Conservation (phyloP, 106 monocot species). For the Posidonia australis region DNA sequence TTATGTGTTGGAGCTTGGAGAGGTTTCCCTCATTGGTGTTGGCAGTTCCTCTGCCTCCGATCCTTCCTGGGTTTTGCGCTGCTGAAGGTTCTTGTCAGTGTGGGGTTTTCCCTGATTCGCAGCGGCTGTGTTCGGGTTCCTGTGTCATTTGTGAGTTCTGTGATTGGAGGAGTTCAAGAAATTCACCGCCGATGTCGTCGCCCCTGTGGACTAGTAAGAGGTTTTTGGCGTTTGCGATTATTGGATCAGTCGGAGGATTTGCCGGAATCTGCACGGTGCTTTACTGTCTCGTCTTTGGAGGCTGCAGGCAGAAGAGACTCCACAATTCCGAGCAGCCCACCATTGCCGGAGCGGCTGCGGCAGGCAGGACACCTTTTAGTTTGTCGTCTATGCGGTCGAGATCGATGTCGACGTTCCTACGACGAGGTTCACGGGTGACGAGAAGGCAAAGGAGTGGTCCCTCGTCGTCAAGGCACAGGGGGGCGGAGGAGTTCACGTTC, state of each 20-base stretch:
- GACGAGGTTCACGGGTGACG: conserved; percentile 35
- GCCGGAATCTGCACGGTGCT: conserved; percentile 32
- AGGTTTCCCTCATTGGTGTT: conserved; percentile 6
- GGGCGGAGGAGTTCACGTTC: conserved; percentile 46
- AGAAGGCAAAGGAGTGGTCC: conserved; percentile 60
- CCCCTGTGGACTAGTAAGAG: conserved; percentile 10
- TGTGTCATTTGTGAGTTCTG: conserved; percentile 47
- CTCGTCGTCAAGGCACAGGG: conserved; percentile 39
- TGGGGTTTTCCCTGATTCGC: conserved; percentile 37
- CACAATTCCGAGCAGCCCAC: conserved; percentile 64
- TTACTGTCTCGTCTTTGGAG: conserved; percentile 27
- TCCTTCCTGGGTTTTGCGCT: conserved; percentile 65
- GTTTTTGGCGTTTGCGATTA: conserved; percentile 32
- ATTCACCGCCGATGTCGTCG: conserved; percentile 1
- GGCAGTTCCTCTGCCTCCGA: conserved; percentile 19
- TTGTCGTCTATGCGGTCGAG: conserved; percentile 19
- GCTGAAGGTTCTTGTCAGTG: conserved; percentile 29
- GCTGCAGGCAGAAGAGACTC: conserved; percentile 40
- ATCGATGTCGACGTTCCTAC: conserved; percentile 21
- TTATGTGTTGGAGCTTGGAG: conserved; percentile 58
- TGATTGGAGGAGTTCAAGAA: conserved; percentile 8
- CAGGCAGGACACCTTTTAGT: conserved; percentile 2
- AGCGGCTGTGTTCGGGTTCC: conserved; percentile 35
- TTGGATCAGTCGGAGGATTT: conserved; percentile 45
- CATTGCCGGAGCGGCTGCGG: conserved; percentile 10